A percentile compares a stretch with the other conserved stretches of the same genome.
phyloP scores from a whole-genome alignment of 257 asterid genomes.

The Catharanthus roseus region DNA sequence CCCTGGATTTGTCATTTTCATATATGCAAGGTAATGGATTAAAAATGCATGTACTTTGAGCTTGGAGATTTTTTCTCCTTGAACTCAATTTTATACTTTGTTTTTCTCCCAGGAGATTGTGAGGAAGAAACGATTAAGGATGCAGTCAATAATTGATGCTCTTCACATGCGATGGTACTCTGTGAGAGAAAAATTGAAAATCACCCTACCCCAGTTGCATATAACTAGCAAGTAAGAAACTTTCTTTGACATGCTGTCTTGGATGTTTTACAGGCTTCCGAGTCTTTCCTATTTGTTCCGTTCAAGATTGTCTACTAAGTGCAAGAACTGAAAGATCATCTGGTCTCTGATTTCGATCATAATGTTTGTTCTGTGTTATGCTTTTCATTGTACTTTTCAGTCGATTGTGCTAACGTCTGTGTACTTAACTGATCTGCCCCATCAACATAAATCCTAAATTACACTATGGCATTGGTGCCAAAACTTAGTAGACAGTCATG shows the following conservation, averaged over 20 bases:
- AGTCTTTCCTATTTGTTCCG: neutral
- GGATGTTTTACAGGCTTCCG: neutral
- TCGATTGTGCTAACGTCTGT: neutral
- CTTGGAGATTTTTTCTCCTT: neutral
- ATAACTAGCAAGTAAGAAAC: slow-evolving; percentile 57
- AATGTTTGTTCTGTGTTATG: neutral
- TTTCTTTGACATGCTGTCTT: slow-evolving; percentile 11
- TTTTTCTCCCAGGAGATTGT: slow-evolving; percentile 54
- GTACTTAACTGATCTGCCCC: neutral
- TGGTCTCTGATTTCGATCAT: neutral
- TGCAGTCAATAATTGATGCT: slow-evolving; percentile 51
- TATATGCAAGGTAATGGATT: slow-evolving; percentile 57
- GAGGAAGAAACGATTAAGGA: slow-evolving; percentile 42
- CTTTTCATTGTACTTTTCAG: neutral
- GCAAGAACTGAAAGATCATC: neutral
- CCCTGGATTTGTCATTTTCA: slow-evolving; percentile 87
- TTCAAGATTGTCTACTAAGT: too few species aligned
- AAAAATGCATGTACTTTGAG: slow-evolving; percentile 6
- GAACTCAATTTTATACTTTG: slow-evolving; percentile 12
- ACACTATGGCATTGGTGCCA: neutral
- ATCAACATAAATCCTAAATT: neutral
- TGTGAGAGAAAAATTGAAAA: slow-evolving; percentile 36
- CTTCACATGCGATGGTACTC: slow-evolving; percentile 42
- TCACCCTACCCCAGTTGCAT: slow-evolving; percentile 46
- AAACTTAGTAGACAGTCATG: neutral